Base-by-base conservation (phyloP, 2,329 filamentous ascomycete species). In the Aspergillus clavatus region DNA sequence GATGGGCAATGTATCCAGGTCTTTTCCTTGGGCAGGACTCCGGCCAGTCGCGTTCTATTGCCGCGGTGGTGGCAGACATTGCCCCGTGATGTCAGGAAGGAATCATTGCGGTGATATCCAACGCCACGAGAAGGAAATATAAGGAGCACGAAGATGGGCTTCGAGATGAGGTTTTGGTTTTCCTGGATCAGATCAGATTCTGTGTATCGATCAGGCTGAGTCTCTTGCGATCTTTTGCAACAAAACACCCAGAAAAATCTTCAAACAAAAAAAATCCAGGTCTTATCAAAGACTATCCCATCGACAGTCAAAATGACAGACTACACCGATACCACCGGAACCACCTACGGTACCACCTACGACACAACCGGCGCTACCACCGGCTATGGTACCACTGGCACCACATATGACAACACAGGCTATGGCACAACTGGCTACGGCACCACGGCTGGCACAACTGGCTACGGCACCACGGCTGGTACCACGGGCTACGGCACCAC, bases 111-210 rank as follows among this genome's bases (percentile, higher is more conserved):
- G 23, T 42, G 39, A 27, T 35, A 42, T 26, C 11, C 12, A 42
- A 41, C 54, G 55, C 55, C 55, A 56, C 55, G 29, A 39, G 16
- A 12, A n/a, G 38, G 10, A 16, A 42, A 28, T 56, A 56, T 55
- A 57, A 55, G 27, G 29, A 27, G 26, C 3, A 11, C 4, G 28
- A 41, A 5, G 19, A 16, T 2, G 27, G 18, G 3, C 6, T 7
- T 26, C 8, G n/a, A 19, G 27, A 6, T 19, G 31, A 21, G 3
- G n/a, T n/a, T 22, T 18, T 18, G 7, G 24, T 40, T 12, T 3
- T 22, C 7, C 19, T 12, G 19, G 24, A 12, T 38, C 18, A 38
- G 23, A 28, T 7, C 38, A 14, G 21, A 44, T 36, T 42, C 31
- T 35, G 31, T 16, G 31, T 35, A 35, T 35, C 31, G 11, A 35